Base-by-base conservation (phyloP, 805 yeast genomes). In the Sugiyamaella mastotermitis region DNA sequence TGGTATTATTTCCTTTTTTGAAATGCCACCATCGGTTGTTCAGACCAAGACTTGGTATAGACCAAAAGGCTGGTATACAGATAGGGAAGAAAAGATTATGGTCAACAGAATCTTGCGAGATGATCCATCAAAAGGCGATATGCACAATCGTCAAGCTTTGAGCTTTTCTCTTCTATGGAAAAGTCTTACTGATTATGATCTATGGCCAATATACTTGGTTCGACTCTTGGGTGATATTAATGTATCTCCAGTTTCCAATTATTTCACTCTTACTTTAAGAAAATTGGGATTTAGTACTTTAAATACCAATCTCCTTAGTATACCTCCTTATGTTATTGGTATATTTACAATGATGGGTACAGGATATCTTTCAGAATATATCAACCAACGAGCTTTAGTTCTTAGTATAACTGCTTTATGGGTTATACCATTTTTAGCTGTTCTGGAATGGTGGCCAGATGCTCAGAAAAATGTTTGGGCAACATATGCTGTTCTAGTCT, bases 61-160 rank as follows among this genome's bases (percentile, higher is more conserved):
- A 26, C 65, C 64, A 15, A 68, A 71, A 23, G 80, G 80, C 21
- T 68, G 74, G 74, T 66, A 66, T 45, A 68, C 71, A 11, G 76
- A 71, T 1, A 57, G 74, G 35, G 80, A 78, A 44, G 75, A 72
- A 54, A 70, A 70, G 42, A 75, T 78, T 41, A 60, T 76, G n/a
- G 80, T 75, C 33, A 76, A 76, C 52, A 62, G 76, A 44, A 65
- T 78, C 2, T 55, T 78, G 33, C 60, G 82, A 48, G 83, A 79
- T 51, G 84, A 79, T 50, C 83, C 83, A 11, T 50, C 69, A 4
- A 72, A 72, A 60, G 80, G 82, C 15, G 80, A 74, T 43, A 76
- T 77, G 82, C 67, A 76, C 51, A 78, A 78, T 50, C 63, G 80
- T 52, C 72, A 73, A 48, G 75, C 78, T 6, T 53, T 78, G 14